Percentiles rank a stretch among this genome's conserved stretches.
These are phyloP conservation scores for Nicotiana sylvestris DNA, from an alignment of 257 asterid genomes.

Conservation along the genomic window DNA sequence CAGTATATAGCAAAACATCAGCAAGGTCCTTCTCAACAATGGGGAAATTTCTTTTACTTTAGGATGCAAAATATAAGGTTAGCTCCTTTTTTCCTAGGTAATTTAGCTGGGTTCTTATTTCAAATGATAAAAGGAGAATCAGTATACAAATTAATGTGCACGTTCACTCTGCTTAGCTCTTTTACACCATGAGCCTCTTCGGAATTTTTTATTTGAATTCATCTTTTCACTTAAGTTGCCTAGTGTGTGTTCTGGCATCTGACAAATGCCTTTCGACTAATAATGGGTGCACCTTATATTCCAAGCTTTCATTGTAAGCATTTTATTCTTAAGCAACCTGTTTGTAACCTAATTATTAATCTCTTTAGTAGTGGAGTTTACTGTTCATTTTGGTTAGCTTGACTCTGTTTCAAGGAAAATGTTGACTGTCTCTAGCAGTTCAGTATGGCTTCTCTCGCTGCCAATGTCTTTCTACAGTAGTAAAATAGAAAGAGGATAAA, in stretches of 20 bases:
- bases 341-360: neutral
- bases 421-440: neutral
- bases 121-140: neutral
- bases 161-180: neutral
- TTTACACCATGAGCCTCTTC: neutral
- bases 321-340: neutral
- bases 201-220: neutral
- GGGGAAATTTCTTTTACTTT: conserved; percentile 93
- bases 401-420: neutral
- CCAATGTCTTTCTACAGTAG: neutral
- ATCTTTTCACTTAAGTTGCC: neutral
- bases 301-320: neutral
- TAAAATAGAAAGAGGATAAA: neutral
- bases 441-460: neutral
- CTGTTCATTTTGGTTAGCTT: neutral
- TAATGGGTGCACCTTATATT: neutral
- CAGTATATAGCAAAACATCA: conserved; percentile 90
- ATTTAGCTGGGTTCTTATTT: neutral
- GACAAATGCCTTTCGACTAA: neutral
- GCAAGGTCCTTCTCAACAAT: conserved; percentile 97
- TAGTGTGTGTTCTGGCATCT: neutral
- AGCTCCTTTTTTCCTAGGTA: conserved; percentile 2
- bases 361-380: neutral
- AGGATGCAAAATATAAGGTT: conserved; percentile 98
- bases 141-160: neutral